Evolutionary conservation across 768 basidiomycete genomes (phyloP).

Genomic region (Leccinum fibrillosum): DNA sequence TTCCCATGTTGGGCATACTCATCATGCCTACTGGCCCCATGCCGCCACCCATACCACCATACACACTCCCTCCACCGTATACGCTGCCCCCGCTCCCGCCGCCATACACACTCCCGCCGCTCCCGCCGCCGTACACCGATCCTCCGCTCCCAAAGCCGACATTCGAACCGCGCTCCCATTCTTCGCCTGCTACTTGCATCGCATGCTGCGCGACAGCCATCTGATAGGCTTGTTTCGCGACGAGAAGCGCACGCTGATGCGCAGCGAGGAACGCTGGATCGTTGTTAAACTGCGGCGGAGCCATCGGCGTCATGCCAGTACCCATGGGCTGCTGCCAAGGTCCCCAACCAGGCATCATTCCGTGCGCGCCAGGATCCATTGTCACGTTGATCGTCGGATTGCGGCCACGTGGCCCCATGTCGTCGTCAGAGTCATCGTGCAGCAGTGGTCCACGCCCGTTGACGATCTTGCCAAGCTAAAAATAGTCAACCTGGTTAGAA

Average conservation of each 20-base stretch:
- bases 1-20: slow-evolving; percentile 37
- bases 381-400: slow-evolving; percentile 37
- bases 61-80: slow-evolving; percentile 43
- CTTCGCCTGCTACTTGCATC: slow-evolving; percentile 83
- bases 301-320: slow-evolving; percentile 30
- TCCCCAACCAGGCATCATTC: slow-evolving; percentile 34
- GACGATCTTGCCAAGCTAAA: slow-evolving; percentile 81
- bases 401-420: slow-evolving; percentile 26
- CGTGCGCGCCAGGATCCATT: slow-evolving; percentile 28
- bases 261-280: slow-evolving; percentile 65
- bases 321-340: slow-evolving; percentile 29
- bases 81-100: slow-evolving; percentile 39
- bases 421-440: slow-evolving; percentile 45
- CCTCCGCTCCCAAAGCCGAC: slow-evolving; percentile 40
- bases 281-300: slow-evolving; percentile 38
- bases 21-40: slow-evolving; percentile 41
- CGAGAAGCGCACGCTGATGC: slow-evolving; percentile 85
- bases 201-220: slow-evolving; percentile 90
- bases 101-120: slow-evolving; percentile 47
- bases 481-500: slow-evolving; percentile 4
- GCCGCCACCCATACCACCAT: slow-evolving; percentile 37
- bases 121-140: slow-evolving; percentile 35
- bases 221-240: slow-evolving; percentile 87
- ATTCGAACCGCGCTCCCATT: slow-evolving; percentile 82
- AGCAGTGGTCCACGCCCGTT: slow-evolving; percentile 70